Evolutionary conservation across 1,284 basidiomycete species (phyloP), one percentile per base, ranked within the genome.

Genomic region (Porodaedalea pini): DNA sequence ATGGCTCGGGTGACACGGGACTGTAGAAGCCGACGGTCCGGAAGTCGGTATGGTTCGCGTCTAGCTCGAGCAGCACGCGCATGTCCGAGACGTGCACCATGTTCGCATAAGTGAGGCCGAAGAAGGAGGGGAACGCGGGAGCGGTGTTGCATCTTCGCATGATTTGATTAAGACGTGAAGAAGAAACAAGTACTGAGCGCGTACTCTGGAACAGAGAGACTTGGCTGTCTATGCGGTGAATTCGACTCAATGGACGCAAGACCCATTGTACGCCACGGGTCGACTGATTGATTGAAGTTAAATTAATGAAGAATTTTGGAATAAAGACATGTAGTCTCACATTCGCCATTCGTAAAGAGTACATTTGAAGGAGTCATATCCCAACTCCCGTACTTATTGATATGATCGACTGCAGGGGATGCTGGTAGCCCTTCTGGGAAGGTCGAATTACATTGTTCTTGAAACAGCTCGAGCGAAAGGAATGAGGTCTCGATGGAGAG

Each of bases 261-360:
- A 1, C 77, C 75, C 76, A 79, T 75, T 6, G 77, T 79, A n/a
- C 78, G 67, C 78, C 78, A 80, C 3, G 78, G 78, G 63, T 80
- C 78, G 60, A 79, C 78, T 79, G 54, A 41, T 53, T 4, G 44
- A 21, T 13, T 19, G 4, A 21, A 39, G 21, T 25, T 34, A 40
- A 25, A 52, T 34, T 15, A 13, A 44, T n/a, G 13, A 39, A 44
- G 40, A 10, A 10, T n/a, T 8, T 43, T 23, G 21, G 21, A 13
- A n/a, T 2, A 57, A 6, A 31, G 31, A 5, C 7, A 17, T n/a
- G n/a, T n/a, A n/a, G 10, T 4, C 73, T 48, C 53, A 75, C 77
- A 78, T 74, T 79, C 76, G n/a, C 78, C 77, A 58, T 79, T 79
- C 4, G 76, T 72, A 62, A 76, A 80, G 55, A 80, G 63, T 1